Conservation (phyloP, 306 rosid genomes). For the Cotoneaster glaucophyllus region DNA sequence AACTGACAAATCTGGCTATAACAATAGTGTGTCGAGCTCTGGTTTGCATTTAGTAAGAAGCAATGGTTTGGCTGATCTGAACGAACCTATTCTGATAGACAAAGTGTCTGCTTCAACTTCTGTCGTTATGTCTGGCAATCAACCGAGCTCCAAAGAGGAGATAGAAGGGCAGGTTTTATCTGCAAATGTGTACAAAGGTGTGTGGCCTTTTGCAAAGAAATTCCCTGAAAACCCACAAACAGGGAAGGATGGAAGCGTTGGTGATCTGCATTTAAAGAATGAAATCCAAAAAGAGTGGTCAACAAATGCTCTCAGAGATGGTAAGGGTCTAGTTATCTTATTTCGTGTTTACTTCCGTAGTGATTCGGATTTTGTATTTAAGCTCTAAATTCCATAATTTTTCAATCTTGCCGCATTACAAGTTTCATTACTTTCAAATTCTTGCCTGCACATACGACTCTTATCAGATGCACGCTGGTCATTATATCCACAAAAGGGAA, state of each 20-base stretch:
- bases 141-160: neutral
- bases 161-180: neutral
- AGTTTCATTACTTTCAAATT: too few species aligned
- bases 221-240: neutral
- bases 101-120: slow-evolving; percentile 10
- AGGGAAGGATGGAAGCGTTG: neutral
- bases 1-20: neutral
- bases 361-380: neutral
- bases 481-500: too few species aligned
- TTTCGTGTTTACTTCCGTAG: neutral
- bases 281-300: slow-evolving; percentile 5
- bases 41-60: slow-evolving; percentile 1
- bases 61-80: slow-evolving; percentile 9
- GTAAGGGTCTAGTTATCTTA: neutral
- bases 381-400: too few species aligned
- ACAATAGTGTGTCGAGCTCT: slow-evolving; percentile 3
- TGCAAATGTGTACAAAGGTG: slow-evolving; percentile 4
- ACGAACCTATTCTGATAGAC: slow-evolving; percentile 21
- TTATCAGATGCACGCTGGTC: too few species aligned
- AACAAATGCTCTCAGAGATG: slow-evolving; percentile 4
- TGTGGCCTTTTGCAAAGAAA: slow-evolving; percentile 14
- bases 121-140: neutral
- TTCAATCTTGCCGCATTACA: too few species aligned
- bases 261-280: neutral
- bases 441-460: too few species aligned